phyloP scores from a whole-genome alignment of 768 basidiomycete genomes.

The Tylopilus cervinicoccineus region DNA sequence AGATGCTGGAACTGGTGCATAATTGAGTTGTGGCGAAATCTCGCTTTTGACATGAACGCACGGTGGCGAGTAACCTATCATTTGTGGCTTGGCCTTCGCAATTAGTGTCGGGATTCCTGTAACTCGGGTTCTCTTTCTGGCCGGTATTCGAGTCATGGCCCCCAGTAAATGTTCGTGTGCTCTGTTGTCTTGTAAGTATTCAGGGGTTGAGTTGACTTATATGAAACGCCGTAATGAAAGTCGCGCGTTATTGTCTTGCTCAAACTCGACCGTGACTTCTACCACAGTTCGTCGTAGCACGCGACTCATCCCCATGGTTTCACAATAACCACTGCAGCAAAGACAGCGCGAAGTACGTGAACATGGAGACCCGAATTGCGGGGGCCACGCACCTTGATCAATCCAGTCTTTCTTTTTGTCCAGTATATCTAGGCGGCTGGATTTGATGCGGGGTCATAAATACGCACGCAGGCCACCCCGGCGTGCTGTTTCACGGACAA shows the following conservation, averaged over 20 bases:
- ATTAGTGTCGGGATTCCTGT: no score
- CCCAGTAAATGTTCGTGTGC: no score
- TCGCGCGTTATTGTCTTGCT: conserved; percentile 23
- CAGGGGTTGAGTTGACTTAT: conserved; percentile 13
- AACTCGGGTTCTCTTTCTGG: neutral
- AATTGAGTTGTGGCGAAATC: neutral
- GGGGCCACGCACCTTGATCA: neutral
- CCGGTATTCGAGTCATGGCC: neutral
- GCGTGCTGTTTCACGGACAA: conserved; percentile 9
- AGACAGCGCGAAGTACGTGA: no score
- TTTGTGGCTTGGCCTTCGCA: neutral
- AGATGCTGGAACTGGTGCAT: neutral
- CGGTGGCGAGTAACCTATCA: neutral
- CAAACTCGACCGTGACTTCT: conserved; percentile 9
- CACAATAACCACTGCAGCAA: conserved; percentile 25
- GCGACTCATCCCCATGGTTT: conserved; percentile 25
- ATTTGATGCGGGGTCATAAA: conserved; percentile 20
- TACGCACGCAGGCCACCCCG: conserved; percentile 4
- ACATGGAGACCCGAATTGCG: no score
- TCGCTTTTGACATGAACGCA: neutral
- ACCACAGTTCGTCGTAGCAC: neutral
- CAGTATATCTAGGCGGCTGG: neutral
- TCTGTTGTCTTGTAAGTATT: neutral
- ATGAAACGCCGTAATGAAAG: conserved; percentile 3
- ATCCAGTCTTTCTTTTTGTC: conserved; percentile 21